Evolutionary conservation across 73 alveolate species (phyloP).

Genomic region (Tetrahymena thermophila): DNA sequence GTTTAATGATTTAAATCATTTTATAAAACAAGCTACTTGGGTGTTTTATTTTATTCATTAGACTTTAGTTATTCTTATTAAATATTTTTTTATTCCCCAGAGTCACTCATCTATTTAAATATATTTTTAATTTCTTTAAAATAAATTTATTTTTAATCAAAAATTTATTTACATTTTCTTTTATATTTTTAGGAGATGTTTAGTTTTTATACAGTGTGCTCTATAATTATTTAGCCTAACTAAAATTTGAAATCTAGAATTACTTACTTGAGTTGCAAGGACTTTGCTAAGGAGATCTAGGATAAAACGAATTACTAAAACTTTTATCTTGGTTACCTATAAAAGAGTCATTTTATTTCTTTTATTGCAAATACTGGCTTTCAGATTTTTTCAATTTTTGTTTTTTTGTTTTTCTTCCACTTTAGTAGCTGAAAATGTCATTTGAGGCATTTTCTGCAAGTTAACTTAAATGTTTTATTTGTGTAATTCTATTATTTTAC

Average conservation of each 20-base stretch:
- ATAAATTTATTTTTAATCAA: too few relatives aligned
- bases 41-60: too few relatives aligned
- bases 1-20: too few relatives aligned
- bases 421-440: neutral
- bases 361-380: neutral
- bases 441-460: neutral
- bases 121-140: too few relatives aligned
- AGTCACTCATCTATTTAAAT: too few relatives aligned
- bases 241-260: neutral
- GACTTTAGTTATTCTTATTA: too few relatives aligned
- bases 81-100: too few relatives aligned
- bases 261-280: neutral
- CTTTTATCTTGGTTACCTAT: neutral
- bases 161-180: neutral
- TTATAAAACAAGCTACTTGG: too few relatives aligned
- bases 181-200: neutral
- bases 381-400: neutral
- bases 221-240: neutral
- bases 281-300: neutral
- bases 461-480: neutral
- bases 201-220: too few relatives aligned
- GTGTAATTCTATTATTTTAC: neutral
- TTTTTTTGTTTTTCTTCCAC: neutral
- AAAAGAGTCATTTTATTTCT: neutral
- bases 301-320: neutral